Conservation (phyloP, 441 rosid genomes). For the Pelargonium australe region DNA sequence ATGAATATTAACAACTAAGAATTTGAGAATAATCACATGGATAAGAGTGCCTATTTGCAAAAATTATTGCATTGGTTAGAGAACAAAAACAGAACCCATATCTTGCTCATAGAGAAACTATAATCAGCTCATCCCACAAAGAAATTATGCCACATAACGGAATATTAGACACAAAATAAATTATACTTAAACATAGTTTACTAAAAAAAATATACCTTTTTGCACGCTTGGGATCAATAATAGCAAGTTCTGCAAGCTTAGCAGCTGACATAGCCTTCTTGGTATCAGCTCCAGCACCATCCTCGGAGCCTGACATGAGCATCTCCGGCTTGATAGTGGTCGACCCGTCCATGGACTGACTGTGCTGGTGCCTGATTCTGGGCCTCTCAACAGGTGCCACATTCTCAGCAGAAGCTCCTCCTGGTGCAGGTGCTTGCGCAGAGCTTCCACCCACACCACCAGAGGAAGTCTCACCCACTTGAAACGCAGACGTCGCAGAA, state of each 20-base stretch:
- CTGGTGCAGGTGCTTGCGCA: slow-evolving; percentile 19
- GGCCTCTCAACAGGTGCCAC: slow-evolving; percentile 50
- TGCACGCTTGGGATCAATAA: slow-evolving; percentile 93
- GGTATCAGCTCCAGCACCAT: slow-evolving; percentile 45
- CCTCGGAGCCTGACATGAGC: slow-evolving; percentile 77
- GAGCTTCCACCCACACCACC: slow-evolving; percentile 19
- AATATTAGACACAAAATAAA: background rate
- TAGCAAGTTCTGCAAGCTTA: slow-evolving; percentile 98
- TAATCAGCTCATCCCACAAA: background rate
- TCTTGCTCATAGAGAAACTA: too few species aligned
- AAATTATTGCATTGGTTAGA: too few species aligned
- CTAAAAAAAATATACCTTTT: slow-evolving; percentile 49
- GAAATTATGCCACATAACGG: background rate
- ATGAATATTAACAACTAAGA: too few species aligned
- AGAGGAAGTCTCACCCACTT: slow-evolving; percentile 49
- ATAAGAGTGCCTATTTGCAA: too few species aligned
- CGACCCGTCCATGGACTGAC: slow-evolving; percentile 95
- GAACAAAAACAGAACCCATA: too few species aligned
- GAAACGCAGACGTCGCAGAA: slow-evolving; percentile 60
- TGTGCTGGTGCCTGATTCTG: slow-evolving; percentile 84
- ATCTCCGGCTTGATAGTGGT: slow-evolving; percentile 73
- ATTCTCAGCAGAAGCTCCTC: slow-evolving; percentile 25
- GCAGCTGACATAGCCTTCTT: slow-evolving; percentile 92
- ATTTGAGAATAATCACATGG: too few species aligned
- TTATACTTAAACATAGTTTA: background rate